A percentile compares a stretch with the other conserved stretches of the same genome.
Evolutionary conservation across 192 early-diverging fungal species (phyloP).

Genomic region (Phycomyces nitens): DNA sequence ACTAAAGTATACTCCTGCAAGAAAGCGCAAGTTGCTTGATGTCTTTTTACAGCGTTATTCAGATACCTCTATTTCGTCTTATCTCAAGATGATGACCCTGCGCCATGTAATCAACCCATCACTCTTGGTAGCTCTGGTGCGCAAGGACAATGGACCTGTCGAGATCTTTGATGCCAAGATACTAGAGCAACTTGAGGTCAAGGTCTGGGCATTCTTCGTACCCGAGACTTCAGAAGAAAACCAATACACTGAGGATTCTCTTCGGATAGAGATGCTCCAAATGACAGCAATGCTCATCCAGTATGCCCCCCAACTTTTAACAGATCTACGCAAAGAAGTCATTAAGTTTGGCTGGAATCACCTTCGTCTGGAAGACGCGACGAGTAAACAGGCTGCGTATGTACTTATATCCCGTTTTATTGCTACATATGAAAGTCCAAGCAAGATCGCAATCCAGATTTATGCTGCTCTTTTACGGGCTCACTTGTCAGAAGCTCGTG

Average conservation of each 20-base stretch:
- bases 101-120: slow-evolving; percentile 85
- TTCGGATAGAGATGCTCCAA: slow-evolving; percentile 88
- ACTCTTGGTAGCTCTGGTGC: slow-evolving; percentile 64
- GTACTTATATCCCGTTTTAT: slow-evolving; percentile 92
- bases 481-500: slow-evolving; percentile 84
- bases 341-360: slow-evolving; percentile 95
- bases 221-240: slow-evolving; percentile 50
- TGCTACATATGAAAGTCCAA: slow-evolving; percentile 86
- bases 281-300: slow-evolving; percentile 86
- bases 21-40: slow-evolving; percentile 69
- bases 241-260: slow-evolving; percentile 60
- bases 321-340: slow-evolving; percentile 80
- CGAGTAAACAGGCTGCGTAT: slow-evolving; percentile 93
- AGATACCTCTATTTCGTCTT: slow-evolving; percentile 53
- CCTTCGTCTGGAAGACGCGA: slow-evolving; percentile 82
- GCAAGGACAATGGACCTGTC: slow-evolving; percentile 40
- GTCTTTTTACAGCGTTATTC: slow-evolving; percentile 75
- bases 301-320: slow-evolving; percentile 71
- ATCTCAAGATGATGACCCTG: slow-evolving; percentile 69
- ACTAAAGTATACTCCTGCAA: slow-evolving; percentile 44
- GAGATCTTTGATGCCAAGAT: slow-evolving; percentile 59
- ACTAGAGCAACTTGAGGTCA: slow-evolving; percentile 56
- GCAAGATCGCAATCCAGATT: slow-evolving; percentile 83
- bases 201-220: slow-evolving; percentile 54
- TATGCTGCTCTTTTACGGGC: slow-evolving; percentile 84